Percentiles rank a stretch among this genome's conserved stretches.
These are phyloP conservation scores for Loxodes magnus DNA, from an alignment of 73 alveolate genomes.

Conservation along the genomic window DNA sequence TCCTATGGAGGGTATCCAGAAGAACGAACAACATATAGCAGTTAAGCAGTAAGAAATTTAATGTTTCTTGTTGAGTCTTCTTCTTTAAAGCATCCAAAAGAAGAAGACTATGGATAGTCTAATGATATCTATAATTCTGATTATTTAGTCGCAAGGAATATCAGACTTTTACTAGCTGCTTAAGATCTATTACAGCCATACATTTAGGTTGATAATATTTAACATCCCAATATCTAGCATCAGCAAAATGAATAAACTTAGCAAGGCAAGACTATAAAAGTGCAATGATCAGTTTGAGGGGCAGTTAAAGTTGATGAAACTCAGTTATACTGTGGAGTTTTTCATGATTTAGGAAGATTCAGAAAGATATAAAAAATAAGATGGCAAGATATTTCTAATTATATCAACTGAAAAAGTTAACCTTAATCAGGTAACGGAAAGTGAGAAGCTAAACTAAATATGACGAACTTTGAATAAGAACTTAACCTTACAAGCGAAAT, in stretches of 20 bases:
- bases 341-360: slow-evolving; percentile 8
- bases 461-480: slow-evolving; percentile 5
- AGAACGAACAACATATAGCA: slow-evolving; percentile 7
- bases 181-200: slow-evolving; percentile 63
- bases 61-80: slow-evolving; percentile 71
- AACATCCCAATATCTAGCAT: not conserved
- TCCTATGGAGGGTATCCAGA: slow-evolving; percentile 41
- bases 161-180: slow-evolving; percentile 59
- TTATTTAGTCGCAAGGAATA: slow-evolving; percentile 57
- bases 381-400: slow-evolving; percentile 3
- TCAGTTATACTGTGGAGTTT: slow-evolving; percentile 10
- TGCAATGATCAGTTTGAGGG: slow-evolving; percentile 26
- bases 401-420: slow-evolving; percentile 8
- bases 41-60: slow-evolving; percentile 29
- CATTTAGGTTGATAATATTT: slow-evolving; percentile 18
- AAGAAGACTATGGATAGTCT: slow-evolving; percentile 26
- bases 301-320: slow-evolving; percentile 12
- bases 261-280: slow-evolving; percentile 1
- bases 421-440: slow-evolving; percentile 10
- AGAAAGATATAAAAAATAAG: no score
- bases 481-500: slow-evolving; percentile 12
- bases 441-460: slow-evolving; percentile 11
- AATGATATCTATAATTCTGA: slow-evolving; percentile 16
- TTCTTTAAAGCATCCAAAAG: slow-evolving; percentile 36
- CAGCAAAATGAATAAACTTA: slow-evolving; percentile 10